Base-by-base conservation (phyloP, 345 rosid species). In the Brassica incana region DNA sequence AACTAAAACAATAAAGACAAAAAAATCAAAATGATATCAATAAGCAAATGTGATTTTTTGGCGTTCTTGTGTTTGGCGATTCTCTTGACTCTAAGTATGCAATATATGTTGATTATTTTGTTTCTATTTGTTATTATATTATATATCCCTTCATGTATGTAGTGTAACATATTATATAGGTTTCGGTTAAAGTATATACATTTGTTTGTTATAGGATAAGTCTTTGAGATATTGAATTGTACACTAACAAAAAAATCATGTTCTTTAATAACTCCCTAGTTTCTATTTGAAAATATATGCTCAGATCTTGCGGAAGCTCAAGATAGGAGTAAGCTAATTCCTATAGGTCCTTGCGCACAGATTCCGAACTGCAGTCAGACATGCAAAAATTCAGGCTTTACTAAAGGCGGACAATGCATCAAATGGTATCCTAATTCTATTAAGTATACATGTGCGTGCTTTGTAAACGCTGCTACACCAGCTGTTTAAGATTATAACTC, bases 311-410 rank as follows among this genome's bases (percentile, higher is more conserved):
- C 2, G 6, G 67, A 36, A 50, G 80, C 76, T 50, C 71, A 52
- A 54, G 77, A 78, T 36, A 78, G 35, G 66, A 65, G 81, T 29
- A 36, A 65, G 5, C 48, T 78, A 40, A 65, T 78, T 72, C 81
- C 81, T 6, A 54, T 78, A 38, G 81, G 81, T 29, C 72, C 72
- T 11, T 72, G 77, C 65, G 12, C 48, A 38, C 1, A 78, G 67
- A 54, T 78, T 65, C 48, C 18, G 2, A 18, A 78, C 27, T 78
- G 81, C 77, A 78, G 67, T 58, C 18, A 78, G n/a, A 29, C 68
- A 56, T 78, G 81, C 67, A 78, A 40, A 59, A 71, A 65, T 65
- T 65, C 58, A 52, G 58, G 58, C 58, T 52, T 52, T 52, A 5
- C 58, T 65, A 3, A 29, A 30, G 67, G 73, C n/a, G 77, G 81